Evolutionary conservation across 2,329 filamentous ascomycete genomes (phyloP).

Genomic region (Eutypa lata): DNA sequence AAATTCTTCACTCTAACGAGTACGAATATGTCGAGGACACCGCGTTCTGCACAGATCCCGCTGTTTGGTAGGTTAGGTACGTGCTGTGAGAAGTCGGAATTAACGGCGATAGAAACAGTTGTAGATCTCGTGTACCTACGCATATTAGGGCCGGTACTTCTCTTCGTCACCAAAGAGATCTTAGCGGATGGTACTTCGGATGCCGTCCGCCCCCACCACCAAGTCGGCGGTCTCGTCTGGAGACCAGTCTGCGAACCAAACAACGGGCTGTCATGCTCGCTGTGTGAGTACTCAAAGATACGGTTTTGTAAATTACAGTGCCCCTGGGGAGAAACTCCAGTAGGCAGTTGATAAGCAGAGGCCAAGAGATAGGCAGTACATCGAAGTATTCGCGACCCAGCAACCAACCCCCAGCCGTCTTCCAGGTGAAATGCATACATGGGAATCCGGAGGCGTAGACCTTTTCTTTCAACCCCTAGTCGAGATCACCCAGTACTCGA

Average conservation of each 20-base stretch:
- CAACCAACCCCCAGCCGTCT: slow-evolving; percentile 7
- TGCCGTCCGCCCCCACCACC: slow-evolving; percentile 9
- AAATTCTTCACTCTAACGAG: slow-evolving; percentile 4
- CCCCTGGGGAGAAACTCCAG: slow-evolving; percentile 6
- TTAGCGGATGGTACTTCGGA: slow-evolving; percentile 9
- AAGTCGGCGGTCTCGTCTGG: slow-evolving; percentile 9
- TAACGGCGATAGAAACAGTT: not conserved
- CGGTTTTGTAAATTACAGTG: slow-evolving; percentile 7
- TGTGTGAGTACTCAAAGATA: slow-evolving; percentile 3
- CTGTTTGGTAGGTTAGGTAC: too few species aligned
- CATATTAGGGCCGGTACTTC: slow-evolving; percentile 6
- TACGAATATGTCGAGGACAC: slow-evolving; percentile 10
- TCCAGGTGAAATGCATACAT: slow-evolving; percentile 10
- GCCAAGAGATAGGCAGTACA: slow-evolving; percentile 9
- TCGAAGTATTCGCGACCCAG: slow-evolving; percentile 9
- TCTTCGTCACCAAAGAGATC: slow-evolving; percentile 9
- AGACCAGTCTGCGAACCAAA: slow-evolving; percentile 9
- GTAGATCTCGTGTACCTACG: not conserved
- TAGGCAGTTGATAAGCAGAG: slow-evolving; percentile 9
- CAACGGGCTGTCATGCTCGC: slow-evolving; percentile 7
- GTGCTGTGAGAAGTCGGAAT: slow-evolving; percentile 3
- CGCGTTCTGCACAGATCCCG: slow-evolving; percentile 7
- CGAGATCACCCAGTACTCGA: slow-evolving; percentile 8
- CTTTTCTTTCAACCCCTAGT: slow-evolving; percentile 2
- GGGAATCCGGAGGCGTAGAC: slow-evolving; percentile 11